Evolutionary conservation across 345 rosid species (phyloP).

Genomic region (Populus pruinosa): DNA sequence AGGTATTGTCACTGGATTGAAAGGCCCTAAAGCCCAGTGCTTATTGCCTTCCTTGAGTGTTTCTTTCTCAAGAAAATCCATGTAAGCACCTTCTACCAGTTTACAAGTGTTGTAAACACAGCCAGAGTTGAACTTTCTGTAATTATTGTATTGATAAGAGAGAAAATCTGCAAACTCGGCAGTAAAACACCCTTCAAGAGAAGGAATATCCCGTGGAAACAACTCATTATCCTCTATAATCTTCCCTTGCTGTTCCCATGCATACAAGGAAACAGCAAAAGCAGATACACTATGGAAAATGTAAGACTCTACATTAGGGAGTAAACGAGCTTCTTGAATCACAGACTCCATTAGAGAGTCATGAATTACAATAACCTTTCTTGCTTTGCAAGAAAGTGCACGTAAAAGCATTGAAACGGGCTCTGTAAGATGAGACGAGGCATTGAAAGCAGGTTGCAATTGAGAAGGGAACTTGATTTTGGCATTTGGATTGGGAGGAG

Average conservation of each 20-base stretch:
- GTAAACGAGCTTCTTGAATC: constrained; percentile 25
- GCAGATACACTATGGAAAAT: constrained; percentile 44
- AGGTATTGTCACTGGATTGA: constrained; percentile 28
- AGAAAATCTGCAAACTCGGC: constrained; percentile 31
- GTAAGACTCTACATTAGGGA: constrained; percentile 38
- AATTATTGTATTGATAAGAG: constrained; percentile 13
- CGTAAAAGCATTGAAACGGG: constrained; percentile 28
- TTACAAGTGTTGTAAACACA: constrained; percentile 42
- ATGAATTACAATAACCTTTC: constrained; percentile 32
- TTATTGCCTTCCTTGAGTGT: not conserved
- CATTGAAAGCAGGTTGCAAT: constrained; percentile 35
- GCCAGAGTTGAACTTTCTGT: constrained; percentile 20
- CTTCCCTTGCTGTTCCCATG: constrained; percentile 21
- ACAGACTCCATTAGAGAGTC: constrained; percentile 48
- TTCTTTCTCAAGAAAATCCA: constrained; percentile 29
- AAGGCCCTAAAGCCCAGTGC: constrained; percentile 50
- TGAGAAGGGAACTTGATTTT: constrained; percentile 44
- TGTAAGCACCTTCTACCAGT: constrained; percentile 30
- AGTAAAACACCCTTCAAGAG: constrained; percentile 46
- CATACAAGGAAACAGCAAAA: constrained; percentile 21
- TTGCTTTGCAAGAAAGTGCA: constrained; percentile 20
- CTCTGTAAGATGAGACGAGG: constrained; percentile 23
- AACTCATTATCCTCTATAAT: not conserved
- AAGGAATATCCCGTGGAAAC: constrained; percentile 24
- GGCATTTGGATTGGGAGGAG: constrained; percentile 32